Evolutionary conservation across 345 rosid genomes (phyloP), one percentile per base, ranked within the genome.

Genomic region (Dipteronia sinensis): DNA sequence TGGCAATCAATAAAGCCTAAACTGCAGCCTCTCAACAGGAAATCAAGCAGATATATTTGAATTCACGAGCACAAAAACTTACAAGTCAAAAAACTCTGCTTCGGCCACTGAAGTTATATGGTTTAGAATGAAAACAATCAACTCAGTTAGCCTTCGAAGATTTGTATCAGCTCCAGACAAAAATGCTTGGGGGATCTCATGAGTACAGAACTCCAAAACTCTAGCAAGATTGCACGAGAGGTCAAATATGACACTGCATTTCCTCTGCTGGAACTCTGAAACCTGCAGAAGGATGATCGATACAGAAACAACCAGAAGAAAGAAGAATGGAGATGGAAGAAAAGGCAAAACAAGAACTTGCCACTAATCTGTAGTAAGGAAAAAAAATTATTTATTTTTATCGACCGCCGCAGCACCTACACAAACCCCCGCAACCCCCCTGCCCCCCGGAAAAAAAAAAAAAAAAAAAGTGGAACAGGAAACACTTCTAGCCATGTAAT

Each of bases 171-270:
- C 72, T 78, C 99, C 98, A 25, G 83, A 53, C 55, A 96, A 90
- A 80, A 96, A 96, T 17, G 93, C 94, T 77, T 85, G 95, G 72
- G 99, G 97, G 67, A 91, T 88, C 87, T 90, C 97, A 27, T 22
- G 85, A 71, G 97, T 92, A 79, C 92, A 96, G 87, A 96, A 96
- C 87, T 96, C 99, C 89, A 96, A 82, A 40, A 96, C 89, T 85
- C 89, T 91, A 59, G 97, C 89, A 27, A 96, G 98, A 80, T 96
- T 94, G 86, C 98, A 92, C 3, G 97, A 94, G 80, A 93, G 97
- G 84, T 94, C 98, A 80, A 91, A 96, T 81, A 94, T 92, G 77
- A 92, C 88, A 75, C 89, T 85, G 44, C 98, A 94, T 90, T 94
- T 95, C 86, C 92, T 87, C 80, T 90, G 97, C 87, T 91, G 95